A percentile compares a stretch with the other conserved stretches of the same genome.
Evolutionary conservation across 1,139 yeast genomes (phyloP).

Genomic region (Protomyces macrosporus): DNA sequence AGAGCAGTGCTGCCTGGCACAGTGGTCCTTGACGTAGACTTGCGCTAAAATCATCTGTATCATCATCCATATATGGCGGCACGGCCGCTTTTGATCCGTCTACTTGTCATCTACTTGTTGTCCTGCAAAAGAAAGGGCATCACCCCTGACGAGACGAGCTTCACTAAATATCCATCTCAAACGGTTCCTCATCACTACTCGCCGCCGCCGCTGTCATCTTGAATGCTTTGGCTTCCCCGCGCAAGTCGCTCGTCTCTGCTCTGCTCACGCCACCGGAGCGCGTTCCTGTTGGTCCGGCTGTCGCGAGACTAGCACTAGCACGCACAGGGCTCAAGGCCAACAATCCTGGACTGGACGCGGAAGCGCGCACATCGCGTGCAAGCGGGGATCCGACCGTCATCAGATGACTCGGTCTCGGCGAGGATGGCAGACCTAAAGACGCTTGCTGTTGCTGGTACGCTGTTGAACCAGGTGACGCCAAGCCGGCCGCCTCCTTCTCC

Average conservation of each 20-base stretch:
- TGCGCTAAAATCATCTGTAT: too few relatives aligned
- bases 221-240: slow-evolving; percentile 19
- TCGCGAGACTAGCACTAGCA: neutral
- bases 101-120: too few relatives aligned
- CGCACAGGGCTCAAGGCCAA: neutral
- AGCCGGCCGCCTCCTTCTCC: slow-evolving; percentile 3
- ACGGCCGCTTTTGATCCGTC: too few relatives aligned
- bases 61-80: too few relatives aligned
- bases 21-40: too few relatives aligned
- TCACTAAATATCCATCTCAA: slow-evolving; percentile 20
- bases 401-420: slow-evolving; percentile 1
- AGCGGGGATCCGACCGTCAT: slow-evolving; percentile 22
- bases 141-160: too few relatives aligned
- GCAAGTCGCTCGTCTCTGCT: slow-evolving; percentile 1
- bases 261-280: neutral
- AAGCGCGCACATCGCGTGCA: slow-evolving; percentile 3
- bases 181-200: slow-evolving; percentile 20
- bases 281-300: neutral
- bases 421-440: neutral
- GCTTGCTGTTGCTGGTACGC: neutral
- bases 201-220: neutral
- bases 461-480: neutral
- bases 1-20: too few relatives aligned
- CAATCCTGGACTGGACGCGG: neutral
- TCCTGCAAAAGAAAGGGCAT: too few relatives aligned